A percentile compares a stretch with the other conserved stretches of the same genome.
Conservation (phyloP, 768 basidiomycete genomes). For the Xerocomus potaroensis region DNA sequence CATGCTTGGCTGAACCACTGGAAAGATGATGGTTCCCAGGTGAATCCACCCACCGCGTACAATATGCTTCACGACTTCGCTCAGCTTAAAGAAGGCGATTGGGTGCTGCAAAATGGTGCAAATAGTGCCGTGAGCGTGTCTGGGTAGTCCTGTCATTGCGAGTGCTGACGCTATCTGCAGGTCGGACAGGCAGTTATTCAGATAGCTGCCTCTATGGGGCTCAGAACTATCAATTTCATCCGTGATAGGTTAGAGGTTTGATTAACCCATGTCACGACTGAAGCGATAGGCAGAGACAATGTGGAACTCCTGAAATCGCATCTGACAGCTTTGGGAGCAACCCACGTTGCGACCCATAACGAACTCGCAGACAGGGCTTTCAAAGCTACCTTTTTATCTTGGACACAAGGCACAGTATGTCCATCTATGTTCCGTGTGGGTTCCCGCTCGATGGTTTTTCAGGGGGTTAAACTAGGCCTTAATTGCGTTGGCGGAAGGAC, state of each 20-base stretch:
- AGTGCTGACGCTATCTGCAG: slow-evolving; percentile 30
- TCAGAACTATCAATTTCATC: slow-evolving; percentile 81
- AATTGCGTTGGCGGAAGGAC: slow-evolving; percentile 65
- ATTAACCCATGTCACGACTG: neutral
- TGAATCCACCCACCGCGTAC: slow-evolving; percentile 82
- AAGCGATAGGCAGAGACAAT: slow-evolving; percentile 41
- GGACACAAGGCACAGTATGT: slow-evolving; percentile 59
- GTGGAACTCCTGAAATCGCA: slow-evolving; percentile 45
- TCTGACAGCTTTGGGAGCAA: slow-evolving; percentile 63
- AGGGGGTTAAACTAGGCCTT: slow-evolving; percentile 45
- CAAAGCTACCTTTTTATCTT: slow-evolving; percentile 51
- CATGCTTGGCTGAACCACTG: neutral
- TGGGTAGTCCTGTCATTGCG: neutral
- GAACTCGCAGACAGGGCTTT: slow-evolving; percentile 58
- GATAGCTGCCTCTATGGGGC: slow-evolving; percentile 64
- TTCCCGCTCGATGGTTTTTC: neutral
- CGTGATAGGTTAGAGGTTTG: slow-evolving; percentile 53
- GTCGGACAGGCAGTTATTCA: slow-evolving; percentile 86
- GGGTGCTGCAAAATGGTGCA: slow-evolving; percentile 82
- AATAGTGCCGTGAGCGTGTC: slow-evolving; percentile 66
- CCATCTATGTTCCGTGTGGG: slow-evolving; percentile 9
- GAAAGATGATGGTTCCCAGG: slow-evolving; percentile 33
- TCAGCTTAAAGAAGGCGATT: slow-evolving; percentile 61
- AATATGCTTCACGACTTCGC: slow-evolving; percentile 77
- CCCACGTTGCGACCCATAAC: slow-evolving; percentile 74